phyloP scores from a whole-genome alignment of 129 eudicot genomes.

The Ambrosia artemisiifolia region DNA sequence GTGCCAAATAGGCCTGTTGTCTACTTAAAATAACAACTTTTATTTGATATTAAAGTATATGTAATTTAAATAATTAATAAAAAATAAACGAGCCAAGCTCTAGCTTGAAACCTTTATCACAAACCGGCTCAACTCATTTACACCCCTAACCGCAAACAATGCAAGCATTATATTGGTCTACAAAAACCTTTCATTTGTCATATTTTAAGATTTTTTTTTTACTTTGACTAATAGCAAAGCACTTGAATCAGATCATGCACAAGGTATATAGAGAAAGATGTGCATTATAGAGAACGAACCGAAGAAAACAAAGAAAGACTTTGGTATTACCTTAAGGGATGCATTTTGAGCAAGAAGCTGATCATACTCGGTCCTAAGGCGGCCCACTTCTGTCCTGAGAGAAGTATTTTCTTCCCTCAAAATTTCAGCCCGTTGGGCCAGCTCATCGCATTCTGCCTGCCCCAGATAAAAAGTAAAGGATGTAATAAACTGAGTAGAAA shows the following conservation, averaged over 20 bases:
- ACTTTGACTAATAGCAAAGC: neutral
- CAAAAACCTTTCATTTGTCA: neutral
- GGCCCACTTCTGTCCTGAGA: constrained; percentile 77
- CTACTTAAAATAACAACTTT: too few species aligned
- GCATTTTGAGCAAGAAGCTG: constrained; percentile 80
- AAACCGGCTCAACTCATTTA: too few species aligned
- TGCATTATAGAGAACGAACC: neutral
- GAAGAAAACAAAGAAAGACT: constrained; percentile 1
- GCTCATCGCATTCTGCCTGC: constrained; percentile 96
- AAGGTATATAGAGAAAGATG: neutral
- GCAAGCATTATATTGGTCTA: neutral
- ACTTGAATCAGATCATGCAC: neutral
- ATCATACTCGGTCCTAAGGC: constrained; percentile 63
- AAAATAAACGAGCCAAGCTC: too few species aligned
- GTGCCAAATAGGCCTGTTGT: too few species aligned
- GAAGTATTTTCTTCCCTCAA: constrained; percentile 82
- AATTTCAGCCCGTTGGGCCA: constrained; percentile 85
- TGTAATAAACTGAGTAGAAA: neutral
- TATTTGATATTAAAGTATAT: too few species aligned
- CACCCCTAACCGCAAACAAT: neutral
- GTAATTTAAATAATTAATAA: too few species aligned
- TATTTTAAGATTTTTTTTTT: neutral
- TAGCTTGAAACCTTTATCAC: too few species aligned
- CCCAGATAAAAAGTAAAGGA: constrained; percentile 10
- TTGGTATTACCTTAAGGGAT: constrained; percentile 60